Evolutionary conservation across 495 filamentous ascomycete genomes (phyloP).

Genomic region (Penicillium steckii): DNA sequence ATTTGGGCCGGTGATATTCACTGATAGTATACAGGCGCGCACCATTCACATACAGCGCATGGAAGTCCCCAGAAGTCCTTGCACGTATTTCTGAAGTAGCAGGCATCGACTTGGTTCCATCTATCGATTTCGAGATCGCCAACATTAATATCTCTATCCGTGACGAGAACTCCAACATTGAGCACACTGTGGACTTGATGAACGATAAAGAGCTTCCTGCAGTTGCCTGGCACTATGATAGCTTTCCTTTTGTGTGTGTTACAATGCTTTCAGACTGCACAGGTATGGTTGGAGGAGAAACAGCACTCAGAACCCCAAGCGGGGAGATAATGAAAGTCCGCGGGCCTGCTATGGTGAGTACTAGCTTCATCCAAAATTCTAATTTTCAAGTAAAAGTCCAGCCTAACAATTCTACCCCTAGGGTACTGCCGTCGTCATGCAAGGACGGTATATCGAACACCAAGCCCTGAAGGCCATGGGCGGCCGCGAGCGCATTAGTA

Average conservation of each 20-base stretch:
- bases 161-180: constrained; percentile 41
- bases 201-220: constrained; percentile 39
- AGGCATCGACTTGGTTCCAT: constrained; percentile 65
- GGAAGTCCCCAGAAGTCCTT: constrained; percentile 63
- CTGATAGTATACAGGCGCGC: constrained; percentile 43
- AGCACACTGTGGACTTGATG: constrained; percentile 24
- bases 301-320: constrained; percentile 56
- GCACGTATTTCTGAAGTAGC: constrained; percentile 65
- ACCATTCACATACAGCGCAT: constrained; percentile 67
- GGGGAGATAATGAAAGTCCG: constrained; percentile 67
- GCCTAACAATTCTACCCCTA: constrained; percentile 45
- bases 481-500: constrained; percentile 64
- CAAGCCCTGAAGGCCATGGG: constrained; percentile 63
- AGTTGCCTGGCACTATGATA: constrained; percentile 71
- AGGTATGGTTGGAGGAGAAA: constrained; percentile 72
- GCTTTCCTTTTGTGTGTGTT: constrained; percentile 76
- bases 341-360: constrained; percentile 62
- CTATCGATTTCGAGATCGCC: constrained; percentile 69
- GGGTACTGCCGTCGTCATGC: constrained; percentile 67
- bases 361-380: too few species aligned
- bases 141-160: constrained; percentile 69
- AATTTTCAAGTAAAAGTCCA: too few species aligned
- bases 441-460: constrained; percentile 74
- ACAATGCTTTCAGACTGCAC: constrained; percentile 72
- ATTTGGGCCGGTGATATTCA: not conserved